phyloP scores from a whole-genome alignment of 1,284 basidiomycete genomes.

The Trametes pubescens region DNA sequence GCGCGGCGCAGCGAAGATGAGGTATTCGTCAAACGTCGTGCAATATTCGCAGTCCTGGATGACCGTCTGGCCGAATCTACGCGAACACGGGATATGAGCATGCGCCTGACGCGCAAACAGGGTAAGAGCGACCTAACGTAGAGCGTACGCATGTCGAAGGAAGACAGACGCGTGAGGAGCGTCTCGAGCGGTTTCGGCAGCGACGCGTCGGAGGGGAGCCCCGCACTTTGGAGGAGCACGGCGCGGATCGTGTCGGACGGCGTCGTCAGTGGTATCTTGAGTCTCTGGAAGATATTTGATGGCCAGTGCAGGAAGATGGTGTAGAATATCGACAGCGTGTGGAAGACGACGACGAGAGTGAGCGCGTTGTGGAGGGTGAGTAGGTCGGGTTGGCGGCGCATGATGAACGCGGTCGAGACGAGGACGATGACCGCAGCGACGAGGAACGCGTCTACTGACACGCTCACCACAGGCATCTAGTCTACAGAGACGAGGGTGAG shows the following conservation, averaged over 20 bases:
- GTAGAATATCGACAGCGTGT: constrained; percentile 63
- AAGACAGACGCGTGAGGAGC: constrained; percentile 63
- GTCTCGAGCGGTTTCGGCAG: constrained; percentile 57
- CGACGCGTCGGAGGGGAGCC: constrained; percentile 38
- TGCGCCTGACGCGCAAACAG: constrained; percentile 34
- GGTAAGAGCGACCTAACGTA: constrained; percentile 61
- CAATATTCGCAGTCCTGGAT: constrained; percentile 71
- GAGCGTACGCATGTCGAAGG: constrained; percentile 62
- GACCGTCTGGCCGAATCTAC: constrained; percentile 68
- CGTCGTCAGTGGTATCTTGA: constrained; percentile 62
- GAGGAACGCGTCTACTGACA: constrained; percentile 41
- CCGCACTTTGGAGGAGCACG: constrained; percentile 50
- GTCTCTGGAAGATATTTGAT: constrained; percentile 65
- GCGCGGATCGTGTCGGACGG: constrained; percentile 60
- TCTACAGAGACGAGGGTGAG: no score
- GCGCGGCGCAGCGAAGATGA: constrained; percentile 61
- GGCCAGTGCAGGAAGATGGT: constrained; percentile 58
- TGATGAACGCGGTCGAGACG: constrained; percentile 31
- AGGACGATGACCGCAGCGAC: constrained; percentile 35
- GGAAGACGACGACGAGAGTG: constrained; percentile 55
- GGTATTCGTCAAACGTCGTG: constrained; percentile 62
- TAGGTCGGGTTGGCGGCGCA: constrained; percentile 27
- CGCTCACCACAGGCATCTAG: constrained; percentile 35
- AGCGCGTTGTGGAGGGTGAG: constrained; percentile 32
- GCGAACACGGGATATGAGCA: background rate